Conservation (phyloP, 306 rosid species). For the Cicer yamashitae region DNA sequence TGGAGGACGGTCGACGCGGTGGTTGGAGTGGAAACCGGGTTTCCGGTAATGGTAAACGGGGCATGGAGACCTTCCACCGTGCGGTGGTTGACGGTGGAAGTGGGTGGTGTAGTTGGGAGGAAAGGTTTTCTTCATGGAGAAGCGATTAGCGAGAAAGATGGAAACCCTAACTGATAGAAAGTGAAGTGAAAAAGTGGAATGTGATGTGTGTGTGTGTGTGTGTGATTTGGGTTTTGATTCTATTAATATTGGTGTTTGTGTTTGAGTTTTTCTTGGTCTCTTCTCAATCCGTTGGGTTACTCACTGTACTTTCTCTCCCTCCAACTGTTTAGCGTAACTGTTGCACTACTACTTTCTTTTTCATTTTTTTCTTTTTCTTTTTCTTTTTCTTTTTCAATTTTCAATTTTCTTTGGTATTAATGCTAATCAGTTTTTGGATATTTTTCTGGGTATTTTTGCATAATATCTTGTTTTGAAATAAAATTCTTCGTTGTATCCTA, state of each 20-base stretch:
- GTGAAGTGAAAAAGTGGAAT: not conserved
- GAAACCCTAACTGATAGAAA: slow-evolving; percentile 41
- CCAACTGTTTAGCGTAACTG: too few relatives aligned
- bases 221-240: not conserved
- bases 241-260: not conserved
- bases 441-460: too few relatives aligned
- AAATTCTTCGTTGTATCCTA: too few relatives aligned
- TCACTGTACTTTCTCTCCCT: too few relatives aligned
- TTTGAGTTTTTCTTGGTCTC: not conserved
- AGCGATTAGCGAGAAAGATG: not conserved
- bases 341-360: too few relatives aligned
- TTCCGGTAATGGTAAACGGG: not conserved
- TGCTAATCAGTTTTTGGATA: too few relatives aligned
- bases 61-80: not conserved
- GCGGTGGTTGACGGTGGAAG: not conserved
- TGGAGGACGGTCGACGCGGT: slow-evolving; percentile 38
- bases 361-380: too few relatives aligned
- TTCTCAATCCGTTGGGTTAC: not conserved
- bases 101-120: slow-evolving; percentile 3
- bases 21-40: slow-evolving; percentile 17
- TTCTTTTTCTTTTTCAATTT: too few relatives aligned
- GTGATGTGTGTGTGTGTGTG: not conserved
- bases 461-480: too few relatives aligned
- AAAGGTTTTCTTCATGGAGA: slow-evolving; percentile 50
- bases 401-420: too few relatives aligned